These are phyloP conservation scores for Leccinum rimulosum DNA, from an alignment of 768 basidiomycete species.

Conservation along the genomic window DNA sequence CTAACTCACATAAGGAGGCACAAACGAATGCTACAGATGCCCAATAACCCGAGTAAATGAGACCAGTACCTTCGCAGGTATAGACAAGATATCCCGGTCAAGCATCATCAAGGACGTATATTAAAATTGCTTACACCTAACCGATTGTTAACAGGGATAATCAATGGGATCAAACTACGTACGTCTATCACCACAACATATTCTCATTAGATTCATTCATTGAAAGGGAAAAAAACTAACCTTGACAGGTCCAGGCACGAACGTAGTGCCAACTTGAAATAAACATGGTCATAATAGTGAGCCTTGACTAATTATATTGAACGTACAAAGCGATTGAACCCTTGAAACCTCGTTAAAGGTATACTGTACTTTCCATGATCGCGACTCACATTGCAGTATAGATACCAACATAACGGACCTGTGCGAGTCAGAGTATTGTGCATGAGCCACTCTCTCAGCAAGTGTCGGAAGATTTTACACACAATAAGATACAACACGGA, in stretches of 20 bases:
- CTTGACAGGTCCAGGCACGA: background rate
- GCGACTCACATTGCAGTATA: background rate
- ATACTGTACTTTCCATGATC: background rate
- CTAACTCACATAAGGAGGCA: no score
- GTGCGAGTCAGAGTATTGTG: background rate
- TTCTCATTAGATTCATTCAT: background rate
- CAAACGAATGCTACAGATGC: background rate
- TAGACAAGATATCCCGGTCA: background rate
- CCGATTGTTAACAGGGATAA: background rate
- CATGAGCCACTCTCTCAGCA: background rate
- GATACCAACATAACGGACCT: background rate
- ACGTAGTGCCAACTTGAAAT: background rate
- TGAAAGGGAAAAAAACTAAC: background rate
- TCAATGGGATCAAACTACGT: background rate
- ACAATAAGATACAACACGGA: background rate
- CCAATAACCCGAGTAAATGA: background rate
- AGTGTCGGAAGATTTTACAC: background rate
- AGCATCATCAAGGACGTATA: background rate
- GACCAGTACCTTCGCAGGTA: background rate
- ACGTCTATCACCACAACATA: background rate
- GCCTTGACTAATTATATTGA: background rate
- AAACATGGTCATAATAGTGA: background rate
- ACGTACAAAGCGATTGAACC: background rate
- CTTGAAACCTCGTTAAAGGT: no score
- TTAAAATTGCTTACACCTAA: background rate